Base-by-base conservation (phyloP, 139 green algal species). In the Raphidocelis subcapitata region DNA sequence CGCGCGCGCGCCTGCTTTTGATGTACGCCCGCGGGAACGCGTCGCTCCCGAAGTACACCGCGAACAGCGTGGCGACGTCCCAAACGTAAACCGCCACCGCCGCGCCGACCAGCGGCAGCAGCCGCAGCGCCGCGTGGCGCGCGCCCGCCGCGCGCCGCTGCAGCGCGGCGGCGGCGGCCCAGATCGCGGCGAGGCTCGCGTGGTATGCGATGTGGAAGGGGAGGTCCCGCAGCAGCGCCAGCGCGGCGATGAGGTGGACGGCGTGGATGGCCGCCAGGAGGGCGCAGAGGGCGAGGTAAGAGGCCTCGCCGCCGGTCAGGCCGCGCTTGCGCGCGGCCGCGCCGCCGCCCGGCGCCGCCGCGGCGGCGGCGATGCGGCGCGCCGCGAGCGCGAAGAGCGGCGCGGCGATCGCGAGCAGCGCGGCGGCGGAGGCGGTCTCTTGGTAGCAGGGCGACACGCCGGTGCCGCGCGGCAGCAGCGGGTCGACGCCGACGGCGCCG, bases 131-230 rank as follows among this genome's bases (percentile, higher is more conserved):
- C 61, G 35, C 20, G 33, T 32, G 2, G 33, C 61, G 18, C 61
- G 61, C 61, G 29, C 32, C 44, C 65, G 26, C 46, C 28, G n/a
- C 36, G 36, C 14, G 46, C 65, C 18, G 65, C 65, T 46, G 16
- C 60, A 41, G 26, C 41, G 65, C 65, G 44, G 46, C 65, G 57
- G 26, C n/a, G 44, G n/a, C 41, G 8, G 46, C 65, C 70, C 70
- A 77, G 31, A 70, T 21, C 31, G 62, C 46, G 1, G 47, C 46
- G 18, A 77, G 21, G 4, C 32, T 46, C 29, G 70, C 60, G 36
- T 77, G 70, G 26, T 65, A 36, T n/a, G 62, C 61, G 23, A 60
- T 70, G 28, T 77, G 70, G n/a, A 77, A 77, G 1, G 70, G 70
- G 31, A 77, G 59, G 5, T 41, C 24, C 24, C 23, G 46, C 24